phyloP scores from a whole-genome alignment of 345 rosid genomes.

The Eucalyptus tenuipes region DNA sequence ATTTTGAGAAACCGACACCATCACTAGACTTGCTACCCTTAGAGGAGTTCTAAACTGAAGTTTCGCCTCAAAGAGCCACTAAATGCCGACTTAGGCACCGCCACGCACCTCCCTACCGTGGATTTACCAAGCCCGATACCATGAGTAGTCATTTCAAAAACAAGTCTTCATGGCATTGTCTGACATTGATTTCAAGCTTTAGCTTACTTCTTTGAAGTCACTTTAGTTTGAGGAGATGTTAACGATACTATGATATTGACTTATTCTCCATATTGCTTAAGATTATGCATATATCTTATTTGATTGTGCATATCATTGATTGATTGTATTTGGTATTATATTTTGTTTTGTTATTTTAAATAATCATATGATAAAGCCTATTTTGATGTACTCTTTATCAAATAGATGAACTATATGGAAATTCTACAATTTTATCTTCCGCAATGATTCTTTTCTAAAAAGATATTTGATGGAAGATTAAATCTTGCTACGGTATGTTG shows the following conservation, averaged over 20 bases:
- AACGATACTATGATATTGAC: no score
- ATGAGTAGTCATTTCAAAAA: no score
- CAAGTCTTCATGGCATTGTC: background rate
- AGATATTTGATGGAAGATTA: background rate
- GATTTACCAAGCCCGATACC: background rate
- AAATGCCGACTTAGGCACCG: background rate
- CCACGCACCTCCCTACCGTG: background rate
- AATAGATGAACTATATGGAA: no score
- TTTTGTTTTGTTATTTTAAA: no score
- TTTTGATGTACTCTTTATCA: no score
- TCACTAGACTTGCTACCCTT: no score
- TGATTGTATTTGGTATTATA: fast-evolving
- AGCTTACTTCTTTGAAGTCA: background rate
- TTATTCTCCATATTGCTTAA: background rate
- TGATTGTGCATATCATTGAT: no score
- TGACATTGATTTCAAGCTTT: background rate
- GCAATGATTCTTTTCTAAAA: no score
- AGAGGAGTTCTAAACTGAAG: background rate
- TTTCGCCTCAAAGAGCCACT: background rate
- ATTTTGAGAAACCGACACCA: no score
- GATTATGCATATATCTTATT: background rate
- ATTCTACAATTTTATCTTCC: no score
- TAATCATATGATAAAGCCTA: background rate
- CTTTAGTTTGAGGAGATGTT: background rate
- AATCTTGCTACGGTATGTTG: background rate